A percentile compares a stretch with the other conserved stretches of the same genome.
These are phyloP conservation scores for Entonaema liquescens DNA, from an alignment of 495 filamentous ascomycete species.

Conservation along the genomic window DNA sequence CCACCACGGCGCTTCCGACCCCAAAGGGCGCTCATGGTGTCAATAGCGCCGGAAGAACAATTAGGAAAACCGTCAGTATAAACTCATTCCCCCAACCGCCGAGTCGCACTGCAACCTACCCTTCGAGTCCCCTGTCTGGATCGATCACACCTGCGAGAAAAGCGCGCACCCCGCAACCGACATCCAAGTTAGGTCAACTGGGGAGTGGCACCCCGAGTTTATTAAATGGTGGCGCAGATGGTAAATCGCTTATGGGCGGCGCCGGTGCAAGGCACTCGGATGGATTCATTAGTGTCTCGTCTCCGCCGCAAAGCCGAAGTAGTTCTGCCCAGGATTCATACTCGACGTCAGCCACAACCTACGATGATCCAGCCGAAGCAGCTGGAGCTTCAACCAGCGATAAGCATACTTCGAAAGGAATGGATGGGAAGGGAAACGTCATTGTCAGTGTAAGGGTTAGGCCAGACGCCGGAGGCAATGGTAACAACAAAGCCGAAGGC, in stretches of 20 bases:
- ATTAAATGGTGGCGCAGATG: conserved; percentile 80
- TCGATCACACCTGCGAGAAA: conserved; percentile 53
- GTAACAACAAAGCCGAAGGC: conserved; percentile 69
- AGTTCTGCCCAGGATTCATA: conserved; percentile 91
- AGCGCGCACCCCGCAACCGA: conserved; percentile 47
- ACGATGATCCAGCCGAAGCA: conserved; percentile 74
- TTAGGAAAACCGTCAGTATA: conserved; percentile 88
- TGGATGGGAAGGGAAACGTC: conserved; percentile 90
- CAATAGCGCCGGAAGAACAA: conserved; percentile 66
- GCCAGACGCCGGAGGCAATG: conserved; percentile 74
- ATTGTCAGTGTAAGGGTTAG: conserved; percentile 94
- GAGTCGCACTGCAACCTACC: conserved; percentile 63
- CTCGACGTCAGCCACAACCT: conserved; percentile 87
- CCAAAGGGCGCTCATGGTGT: conserved; percentile 59
- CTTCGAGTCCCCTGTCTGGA: conserved; percentile 67
- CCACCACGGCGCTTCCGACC: conserved; percentile 58
- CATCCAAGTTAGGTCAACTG: conserved; percentile 53
- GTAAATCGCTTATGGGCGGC: conserved; percentile 70
- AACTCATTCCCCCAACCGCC: conserved; percentile 93
- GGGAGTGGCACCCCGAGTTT: conserved; percentile 72
- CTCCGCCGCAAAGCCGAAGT: conserved; percentile 85
- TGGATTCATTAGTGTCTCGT: conserved; percentile 73
- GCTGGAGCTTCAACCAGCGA: conserved; percentile 48
- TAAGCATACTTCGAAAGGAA: conserved; percentile 54
- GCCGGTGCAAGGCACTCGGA: conserved; percentile 70